Conservation (phyloP, 2,329 filamentous ascomycete genomes). For the Calonectria pteridis region DNA sequence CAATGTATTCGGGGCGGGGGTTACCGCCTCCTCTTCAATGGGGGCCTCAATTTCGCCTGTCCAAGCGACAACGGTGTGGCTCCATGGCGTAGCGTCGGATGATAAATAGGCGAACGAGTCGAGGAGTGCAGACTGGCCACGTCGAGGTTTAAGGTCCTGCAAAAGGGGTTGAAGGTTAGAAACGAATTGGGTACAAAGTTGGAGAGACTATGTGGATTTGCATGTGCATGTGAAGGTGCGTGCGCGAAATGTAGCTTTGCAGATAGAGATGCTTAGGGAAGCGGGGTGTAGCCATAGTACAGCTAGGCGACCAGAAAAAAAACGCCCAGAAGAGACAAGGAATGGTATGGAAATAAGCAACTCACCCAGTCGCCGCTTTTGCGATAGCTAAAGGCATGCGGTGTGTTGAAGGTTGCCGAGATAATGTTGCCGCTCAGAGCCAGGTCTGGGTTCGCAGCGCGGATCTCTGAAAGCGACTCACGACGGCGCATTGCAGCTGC, state of each 20-base stretch:
- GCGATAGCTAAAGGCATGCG: constrained; percentile 69
- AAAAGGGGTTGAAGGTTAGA: constrained; percentile 7
- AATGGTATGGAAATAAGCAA: constrained; percentile 30
- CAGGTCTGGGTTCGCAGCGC: constrained; percentile 68
- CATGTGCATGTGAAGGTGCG: constrained; percentile 17
- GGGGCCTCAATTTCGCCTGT: constrained; percentile 83
- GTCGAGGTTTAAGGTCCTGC: constrained; percentile 80
- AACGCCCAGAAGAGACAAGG: background rate
- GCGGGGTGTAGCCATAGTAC: constrained; percentile 24
- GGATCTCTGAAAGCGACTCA: constrained; percentile 68
- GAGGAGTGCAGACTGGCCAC: constrained; percentile 91
- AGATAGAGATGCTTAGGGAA: constrained; percentile 28
- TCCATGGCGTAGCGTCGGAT: constrained; percentile 86
- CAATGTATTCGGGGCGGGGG: constrained; percentile 60
- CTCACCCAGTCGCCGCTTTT: constrained; percentile 73
- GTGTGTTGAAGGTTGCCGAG: constrained; percentile 74
- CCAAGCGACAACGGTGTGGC: constrained; percentile 94
- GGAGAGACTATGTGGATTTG: constrained; percentile 21
- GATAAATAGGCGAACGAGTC: constrained; percentile 91
- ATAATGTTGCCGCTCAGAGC: constrained; percentile 74
- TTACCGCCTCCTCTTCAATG: constrained; percentile 56
- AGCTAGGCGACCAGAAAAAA: background rate
- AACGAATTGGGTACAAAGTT: background rate
- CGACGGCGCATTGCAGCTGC: constrained; percentile 55
- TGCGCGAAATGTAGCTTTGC: constrained; percentile 23